A percentile compares a stretch with the other conserved stretches of the same genome.
Conservation (phyloP, 768 basidiomycete genomes). For the Kwoniella sp. region DNA sequence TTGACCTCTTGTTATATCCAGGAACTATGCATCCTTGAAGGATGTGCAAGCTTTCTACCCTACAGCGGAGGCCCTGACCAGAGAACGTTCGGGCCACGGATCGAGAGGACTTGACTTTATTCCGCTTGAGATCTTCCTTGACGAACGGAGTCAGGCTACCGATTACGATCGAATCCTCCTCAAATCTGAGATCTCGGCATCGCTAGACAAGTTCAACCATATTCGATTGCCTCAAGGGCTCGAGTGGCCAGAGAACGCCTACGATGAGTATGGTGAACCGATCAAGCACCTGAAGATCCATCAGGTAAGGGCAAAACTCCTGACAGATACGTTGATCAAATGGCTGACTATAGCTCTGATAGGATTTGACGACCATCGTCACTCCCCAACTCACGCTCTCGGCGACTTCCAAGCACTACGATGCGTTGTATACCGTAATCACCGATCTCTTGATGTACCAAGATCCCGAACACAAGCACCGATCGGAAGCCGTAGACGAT, state of each 20-base stretch:
- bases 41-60: slow-evolving; percentile 90
- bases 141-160: slow-evolving; percentile 75
- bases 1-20: slow-evolving; percentile 51
- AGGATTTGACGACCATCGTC: slow-evolving; percentile 81
- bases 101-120: slow-evolving; percentile 59
- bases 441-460: slow-evolving; percentile 86
- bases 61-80: slow-evolving; percentile 22
- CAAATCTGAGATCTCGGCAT: slow-evolving; percentile 79
- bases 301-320: slow-evolving; percentile 61
- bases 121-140: slow-evolving; percentile 87
- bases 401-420: slow-evolving; percentile 78
- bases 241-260: slow-evolving; percentile 57
- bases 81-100: slow-evolving; percentile 20
- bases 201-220: slow-evolving; percentile 93
- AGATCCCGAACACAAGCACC: slow-evolving; percentile 78
- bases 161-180: slow-evolving; percentile 88
- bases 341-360: slow-evolving; percentile 3
- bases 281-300: slow-evolving; percentile 66
- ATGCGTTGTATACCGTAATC: slow-evolving; percentile 81
- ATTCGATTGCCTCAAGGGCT: slow-evolving; percentile 65
- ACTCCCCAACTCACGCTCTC: slow-evolving; percentile 85
- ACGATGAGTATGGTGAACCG: slow-evolving; percentile 38
- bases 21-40: slow-evolving; percentile 75
- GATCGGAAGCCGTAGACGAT: slow-evolving; percentile 75
- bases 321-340: too few relatives aligned